phyloP scores from a whole-genome alignment of 2,329 filamentous ascomycete genomes.

The Leptographium radiaticola region DNA sequence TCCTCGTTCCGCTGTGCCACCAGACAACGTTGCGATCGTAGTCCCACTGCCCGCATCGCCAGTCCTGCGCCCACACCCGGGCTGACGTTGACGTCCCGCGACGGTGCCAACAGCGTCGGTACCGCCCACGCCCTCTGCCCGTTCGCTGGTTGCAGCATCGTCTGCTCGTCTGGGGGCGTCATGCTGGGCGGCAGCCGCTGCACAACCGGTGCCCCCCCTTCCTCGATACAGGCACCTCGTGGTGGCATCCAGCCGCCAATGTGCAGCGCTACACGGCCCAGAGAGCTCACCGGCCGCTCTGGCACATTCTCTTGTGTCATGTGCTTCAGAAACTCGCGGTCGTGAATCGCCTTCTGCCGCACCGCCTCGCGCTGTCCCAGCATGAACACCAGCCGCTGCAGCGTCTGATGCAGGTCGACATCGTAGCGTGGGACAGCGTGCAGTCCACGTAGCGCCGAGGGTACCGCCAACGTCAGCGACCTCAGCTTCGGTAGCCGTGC shows the following conservation, averaged over 20 bases:
- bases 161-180: background rate
- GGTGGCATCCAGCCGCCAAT: background rate
- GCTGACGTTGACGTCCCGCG: background rate
- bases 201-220: background rate
- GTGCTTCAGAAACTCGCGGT: background rate
- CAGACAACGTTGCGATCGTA: background rate
- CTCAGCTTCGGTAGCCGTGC: slow-evolving; percentile 26
- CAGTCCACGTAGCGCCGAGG: slow-evolving; percentile 9
- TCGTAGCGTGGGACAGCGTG: slow-evolving; percentile 3
- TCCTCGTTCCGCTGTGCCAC: background rate
- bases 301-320: background rate
- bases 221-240: background rate
- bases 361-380: background rate
- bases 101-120: background rate
- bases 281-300: background rate
- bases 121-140: background rate
- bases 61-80: background rate
- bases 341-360: no score
- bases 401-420: slow-evolving; percentile 2
- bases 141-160: background rate
- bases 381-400: background rate
- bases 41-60: background rate
- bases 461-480: slow-evolving; percentile 30
- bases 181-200: background rate
- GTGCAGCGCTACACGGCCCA: background rate